Conservation (phyloP, 257 asterid species). For the Phtheirospermum japonicum region DNA sequence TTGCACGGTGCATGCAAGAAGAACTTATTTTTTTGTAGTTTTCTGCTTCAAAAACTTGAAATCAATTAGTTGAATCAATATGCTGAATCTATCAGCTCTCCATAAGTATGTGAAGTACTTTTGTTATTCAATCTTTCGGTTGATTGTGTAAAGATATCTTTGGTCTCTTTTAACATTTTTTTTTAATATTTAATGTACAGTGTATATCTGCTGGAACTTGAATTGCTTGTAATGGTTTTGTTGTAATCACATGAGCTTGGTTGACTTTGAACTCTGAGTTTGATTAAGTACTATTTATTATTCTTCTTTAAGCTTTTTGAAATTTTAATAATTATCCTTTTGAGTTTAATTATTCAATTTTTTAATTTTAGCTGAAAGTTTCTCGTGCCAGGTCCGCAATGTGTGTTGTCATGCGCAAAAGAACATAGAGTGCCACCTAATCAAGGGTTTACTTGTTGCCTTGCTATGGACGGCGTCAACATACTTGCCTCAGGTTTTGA, state of each 20-base stretch:
- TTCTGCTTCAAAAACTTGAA: background rate
- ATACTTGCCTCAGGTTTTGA: constrained; percentile 88
- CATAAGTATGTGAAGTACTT: background rate
- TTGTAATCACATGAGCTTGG: constrained; percentile 11
- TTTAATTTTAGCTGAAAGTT: constrained; percentile 26
- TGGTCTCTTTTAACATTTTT: constrained; percentile 14
- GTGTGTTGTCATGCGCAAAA: constrained; percentile 88
- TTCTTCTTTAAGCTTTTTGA: constrained; percentile 18
- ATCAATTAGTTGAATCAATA: constrained; percentile 2
- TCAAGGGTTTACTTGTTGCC: constrained; percentile 92
- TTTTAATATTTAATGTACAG: constrained; percentile 1
- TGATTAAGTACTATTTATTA: constrained; percentile 21
- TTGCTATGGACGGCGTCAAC: constrained; percentile 94
- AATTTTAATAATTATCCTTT: background rate
- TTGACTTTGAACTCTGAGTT: constrained; percentile 8
- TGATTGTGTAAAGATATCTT: background rate
- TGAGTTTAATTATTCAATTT: constrained; percentile 22
- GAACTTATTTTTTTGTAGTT: constrained; percentile 17
- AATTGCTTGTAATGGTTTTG: constrained; percentile 21
- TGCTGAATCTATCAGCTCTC: background rate
- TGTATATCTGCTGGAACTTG: background rate
- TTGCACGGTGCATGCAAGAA: constrained; percentile 18
- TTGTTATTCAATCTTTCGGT: too few species aligned
- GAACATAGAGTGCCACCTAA: constrained; percentile 78
- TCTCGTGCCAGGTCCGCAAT: constrained; percentile 75